Evolutionary conservation across 129 eudicot species (phyloP).

Genomic region (Arctium minus): DNA sequence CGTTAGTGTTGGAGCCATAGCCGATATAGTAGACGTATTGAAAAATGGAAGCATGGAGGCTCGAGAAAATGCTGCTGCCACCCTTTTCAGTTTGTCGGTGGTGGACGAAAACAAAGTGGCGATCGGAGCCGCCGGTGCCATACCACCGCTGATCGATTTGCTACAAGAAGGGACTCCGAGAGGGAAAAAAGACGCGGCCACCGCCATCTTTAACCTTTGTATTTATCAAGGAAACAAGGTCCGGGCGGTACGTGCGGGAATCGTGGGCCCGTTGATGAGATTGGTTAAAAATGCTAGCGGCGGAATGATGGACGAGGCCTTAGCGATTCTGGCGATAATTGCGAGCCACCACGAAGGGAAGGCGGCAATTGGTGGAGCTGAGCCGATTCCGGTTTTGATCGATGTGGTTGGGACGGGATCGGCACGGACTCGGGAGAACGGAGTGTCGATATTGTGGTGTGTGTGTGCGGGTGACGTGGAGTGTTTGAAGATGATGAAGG

Average conservation of each 20-base stretch:
- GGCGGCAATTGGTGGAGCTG: constrained; percentile 64
- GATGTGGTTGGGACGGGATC: constrained; percentile 89
- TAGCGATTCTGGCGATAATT: constrained; percentile 72
- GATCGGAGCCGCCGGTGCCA: constrained; percentile 78
- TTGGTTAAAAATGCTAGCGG: constrained; percentile 61
- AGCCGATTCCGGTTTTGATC: constrained; percentile 58
- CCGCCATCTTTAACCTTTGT: constrained; percentile 67
- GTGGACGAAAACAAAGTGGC: constrained; percentile 77
- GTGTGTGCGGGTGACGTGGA: constrained; percentile 68
- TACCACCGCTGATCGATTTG: constrained; percentile 56
- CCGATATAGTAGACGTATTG: constrained; percentile 75
- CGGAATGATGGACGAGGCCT: constrained; percentile 76
- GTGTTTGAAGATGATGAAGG: constrained; percentile 50
- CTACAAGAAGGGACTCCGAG: constrained; percentile 65
- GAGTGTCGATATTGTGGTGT: constrained; percentile 83
- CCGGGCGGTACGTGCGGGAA: constrained; percentile 68
- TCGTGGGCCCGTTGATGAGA: constrained; percentile 55
- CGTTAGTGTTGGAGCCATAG: constrained; percentile 78
- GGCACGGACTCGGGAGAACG: constrained; percentile 85
- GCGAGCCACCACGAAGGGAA: constrained; percentile 93
- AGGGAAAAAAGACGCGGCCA: constrained; percentile 79
- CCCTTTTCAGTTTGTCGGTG: constrained; percentile 84
- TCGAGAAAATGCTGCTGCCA: constrained; percentile 88
- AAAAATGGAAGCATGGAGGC: constrained; percentile 83
- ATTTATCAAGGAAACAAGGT: constrained; percentile 75